Percentiles rank a stretch among this genome's conserved stretches.
These are phyloP conservation scores for Aspergillus carbonarius DNA, from an alignment of 2,329 filamentous ascomycete genomes.

Conservation along the genomic window DNA sequence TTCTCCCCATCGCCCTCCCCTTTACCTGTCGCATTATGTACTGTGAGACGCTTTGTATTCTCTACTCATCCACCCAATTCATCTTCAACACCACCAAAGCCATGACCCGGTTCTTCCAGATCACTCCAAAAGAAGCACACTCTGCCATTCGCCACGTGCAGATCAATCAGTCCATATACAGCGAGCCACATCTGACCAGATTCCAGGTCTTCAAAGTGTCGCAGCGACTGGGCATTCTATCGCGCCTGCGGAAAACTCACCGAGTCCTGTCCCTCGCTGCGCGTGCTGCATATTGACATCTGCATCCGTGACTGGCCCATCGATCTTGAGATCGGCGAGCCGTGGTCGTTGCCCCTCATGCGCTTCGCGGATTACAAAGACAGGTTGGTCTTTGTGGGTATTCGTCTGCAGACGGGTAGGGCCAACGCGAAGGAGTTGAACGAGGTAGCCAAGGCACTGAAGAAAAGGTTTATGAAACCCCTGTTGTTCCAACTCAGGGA, in stretches of 20 bases:
- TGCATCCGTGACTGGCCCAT: conserved; percentile 23
- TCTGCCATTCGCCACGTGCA: conserved; percentile 48
- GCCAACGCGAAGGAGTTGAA: conserved; percentile 13
- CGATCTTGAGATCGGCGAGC: conserved; percentile 18
- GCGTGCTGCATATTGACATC: conserved; percentile 19
- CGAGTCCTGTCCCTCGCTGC: conserved; percentile 9
- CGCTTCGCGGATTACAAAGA: conserved; percentile 10
- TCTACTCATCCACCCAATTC: conserved; percentile 51
- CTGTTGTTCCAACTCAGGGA: conserved; percentile 17
- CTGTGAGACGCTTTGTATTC: conserved; percentile 62
- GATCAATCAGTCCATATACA: conserved; percentile 26
- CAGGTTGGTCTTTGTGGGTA: conserved; percentile 14
- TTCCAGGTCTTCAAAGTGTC: conserved; percentile 19
- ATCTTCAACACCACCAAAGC: conserved; percentile 20
- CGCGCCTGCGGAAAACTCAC: conserved; percentile 18
- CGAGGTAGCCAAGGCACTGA: conserved; percentile 16
- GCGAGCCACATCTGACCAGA: conserved; percentile 19
- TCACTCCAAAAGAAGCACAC: conserved; percentile 57
- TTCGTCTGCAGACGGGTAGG: conserved; percentile 16
- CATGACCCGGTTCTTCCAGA: conserved; percentile 29
- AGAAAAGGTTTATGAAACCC: conserved; percentile 21
- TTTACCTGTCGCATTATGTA: conserved; percentile 62
- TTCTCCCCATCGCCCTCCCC: conserved; percentile 53
- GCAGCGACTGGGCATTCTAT: conserved; percentile 22
- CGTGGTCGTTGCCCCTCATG: conserved; percentile 23